Conservation (phyloP, 2,329 filamentous ascomycete species). For the Claviceps paspali region DNA sequence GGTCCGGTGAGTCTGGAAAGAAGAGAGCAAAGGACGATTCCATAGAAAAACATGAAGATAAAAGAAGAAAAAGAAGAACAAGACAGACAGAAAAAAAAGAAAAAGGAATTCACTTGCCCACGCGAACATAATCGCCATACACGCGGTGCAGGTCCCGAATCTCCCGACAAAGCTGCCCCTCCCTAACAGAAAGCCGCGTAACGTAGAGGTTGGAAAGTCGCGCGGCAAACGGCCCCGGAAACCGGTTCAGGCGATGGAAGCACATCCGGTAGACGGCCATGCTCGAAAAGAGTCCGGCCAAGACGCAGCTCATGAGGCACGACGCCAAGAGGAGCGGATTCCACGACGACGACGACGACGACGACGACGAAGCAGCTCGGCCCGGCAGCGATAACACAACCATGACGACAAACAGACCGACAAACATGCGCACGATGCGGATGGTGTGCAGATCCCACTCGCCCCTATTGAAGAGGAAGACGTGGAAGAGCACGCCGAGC, state of each 20-base stretch:
- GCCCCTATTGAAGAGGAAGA: constrained; percentile 11
- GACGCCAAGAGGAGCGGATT: background rate
- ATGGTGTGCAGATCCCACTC: constrained; percentile 13
- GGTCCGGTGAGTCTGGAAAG: too few relatives aligned
- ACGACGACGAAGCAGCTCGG: background rate
- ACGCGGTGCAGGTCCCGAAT: constrained; percentile 13
- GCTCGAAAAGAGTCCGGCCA: constrained; percentile 4
- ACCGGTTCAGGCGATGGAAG: constrained; percentile 14
- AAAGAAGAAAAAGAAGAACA: background rate
- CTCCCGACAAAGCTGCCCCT: constrained; percentile 12
- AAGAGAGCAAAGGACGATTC: too few relatives aligned
- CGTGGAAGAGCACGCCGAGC: constrained; percentile 7
- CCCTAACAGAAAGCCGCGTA: constrained; percentile 10
- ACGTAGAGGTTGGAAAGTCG: constrained; percentile 13
- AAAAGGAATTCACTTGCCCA: constrained; percentile 7
- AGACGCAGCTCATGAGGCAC: background rate
- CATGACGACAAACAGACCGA: background rate
- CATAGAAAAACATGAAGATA: too few relatives aligned
- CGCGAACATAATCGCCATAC: constrained; percentile 17
- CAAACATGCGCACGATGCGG: background rate
- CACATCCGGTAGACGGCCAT: constrained; percentile 9
- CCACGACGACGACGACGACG: background rate
- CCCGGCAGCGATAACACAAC: background rate
- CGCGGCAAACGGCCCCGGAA: constrained; percentile 14
- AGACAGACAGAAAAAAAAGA: background rate